Evolutionary conservation across 202 grass and related monocot species (phyloP), one percentile per base, ranked within the genome.

Genomic region (Panicum hallii): DNA sequence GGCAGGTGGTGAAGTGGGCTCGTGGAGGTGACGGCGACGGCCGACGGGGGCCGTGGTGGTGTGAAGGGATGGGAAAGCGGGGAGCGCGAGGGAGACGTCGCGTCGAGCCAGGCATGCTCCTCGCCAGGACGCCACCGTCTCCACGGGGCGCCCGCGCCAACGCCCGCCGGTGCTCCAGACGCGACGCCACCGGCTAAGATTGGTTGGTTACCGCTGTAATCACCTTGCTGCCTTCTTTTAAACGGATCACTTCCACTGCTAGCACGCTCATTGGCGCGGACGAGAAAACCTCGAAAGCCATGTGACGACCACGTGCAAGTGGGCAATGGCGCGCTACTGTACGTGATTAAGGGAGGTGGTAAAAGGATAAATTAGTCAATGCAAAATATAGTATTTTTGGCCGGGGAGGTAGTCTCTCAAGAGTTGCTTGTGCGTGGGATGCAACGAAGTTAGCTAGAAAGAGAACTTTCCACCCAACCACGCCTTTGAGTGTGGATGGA

Each of bases 371-470:
- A 72, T 46, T 4, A 15, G 77, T 60, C 89, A 78, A 56, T 72
- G 11, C 23, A 61, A 7, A 61, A 7, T 38, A 11, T n/a, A 5
- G 16, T 76, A 13, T 62, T 61, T 10, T 60, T 80, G 32, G 32
- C 26, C 40, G 11, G 42, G 4, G 34, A 20, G 52, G 54, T 20
- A 57, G 20, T 47, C 17, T 10, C 15, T 22, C 28, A 9, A 2
- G 6, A 44, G 46, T 67, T 77, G 84, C 56, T 75, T 80, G 72
- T 79, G 71, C 16, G 10, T 23, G 20, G 77, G 58, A 32, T 60
- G 68, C 30, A 30, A 69, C 62, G 72, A 79, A 86, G 28, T 50
- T 89, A 32, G 74, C 50, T 87, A 83, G 11, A 70, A 84, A 87
- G 50, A n/a, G 34, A 54, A 42, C 9, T 11, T 62, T 74, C 70